Base-by-base conservation (phyloP, 495 filamentous ascomycete species). In the Penicillium argentinense region DNA sequence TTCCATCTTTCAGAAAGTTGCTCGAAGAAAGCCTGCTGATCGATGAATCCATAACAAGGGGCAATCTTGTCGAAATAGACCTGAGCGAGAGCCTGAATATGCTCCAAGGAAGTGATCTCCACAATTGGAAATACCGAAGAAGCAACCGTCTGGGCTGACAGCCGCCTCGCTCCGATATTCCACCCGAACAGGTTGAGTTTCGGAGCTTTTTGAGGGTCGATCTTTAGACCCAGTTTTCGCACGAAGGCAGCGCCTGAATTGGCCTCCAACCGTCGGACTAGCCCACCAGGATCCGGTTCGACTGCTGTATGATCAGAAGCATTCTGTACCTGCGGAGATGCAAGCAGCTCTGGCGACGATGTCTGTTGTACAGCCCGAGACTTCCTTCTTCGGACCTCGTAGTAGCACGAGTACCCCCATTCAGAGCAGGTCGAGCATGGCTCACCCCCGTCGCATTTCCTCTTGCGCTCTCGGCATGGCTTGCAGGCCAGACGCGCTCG, bases 241-340 rank as follows among this genome's bases (percentile, higher is more conserved):
- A 76, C 70, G 47, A 78, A 79, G 0, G 76, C 76, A 1, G 77
- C 69, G 0, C 74, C 74, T 4, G 73, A 78, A 45, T 80, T 78
- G 12, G 74, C 67, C 13, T 72, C 67, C 4, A 78, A 60, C 8
- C 64, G 51, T 47, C 56, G 48, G 18, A 60, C 38, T 14, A 64
- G 40, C 47, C 62, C 53, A 17, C 59, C 45, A 4, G 64, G 56
- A 43, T 70, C 58, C 6, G 62, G 38, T 28, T 64, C 59, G 16
- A 42, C 17, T 14, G 42, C 18, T 14, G 6, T 37, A 6, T 27
- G 5, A 3, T n/a, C 21, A 7, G 32, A 7, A 8, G 5, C 9
- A 16, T 19, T 24, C 5, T 49, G 29, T 5, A 12, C 12, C 11
- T 39, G 37, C 13, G 52, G 37, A 17, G 45, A 34, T 12, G 13